Evolutionary conservation across 1,284 basidiomycete genomes (phyloP).

Genomic region (Ustilago sp.): DNA sequence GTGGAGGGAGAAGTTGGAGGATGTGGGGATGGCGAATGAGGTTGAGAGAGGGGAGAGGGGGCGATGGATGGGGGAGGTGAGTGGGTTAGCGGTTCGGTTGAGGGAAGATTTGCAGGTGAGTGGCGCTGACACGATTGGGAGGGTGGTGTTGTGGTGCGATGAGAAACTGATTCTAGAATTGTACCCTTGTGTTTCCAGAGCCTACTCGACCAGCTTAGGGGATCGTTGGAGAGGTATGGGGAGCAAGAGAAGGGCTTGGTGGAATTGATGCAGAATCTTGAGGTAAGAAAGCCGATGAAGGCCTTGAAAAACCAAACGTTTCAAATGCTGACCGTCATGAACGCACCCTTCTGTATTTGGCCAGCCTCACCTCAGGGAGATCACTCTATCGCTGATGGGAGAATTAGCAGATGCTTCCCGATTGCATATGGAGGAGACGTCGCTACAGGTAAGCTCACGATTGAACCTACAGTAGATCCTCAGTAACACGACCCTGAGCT

Average conservation of each 20-base stretch:
- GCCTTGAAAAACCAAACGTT: background rate
- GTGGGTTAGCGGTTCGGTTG: background rate
- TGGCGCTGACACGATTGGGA: background rate
- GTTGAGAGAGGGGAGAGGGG: conserved; percentile 19
- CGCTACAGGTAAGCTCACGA: conserved; percentile 18
- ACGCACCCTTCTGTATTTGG: background rate
- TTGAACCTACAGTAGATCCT: too few species aligned
- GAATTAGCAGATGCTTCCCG: background rate
- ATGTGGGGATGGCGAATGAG: background rate
- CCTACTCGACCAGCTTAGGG: conserved; percentile 1
- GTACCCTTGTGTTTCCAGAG: background rate
- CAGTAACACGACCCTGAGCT: background rate
- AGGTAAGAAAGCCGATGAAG: background rate
- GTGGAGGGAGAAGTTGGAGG: conserved; percentile 11
- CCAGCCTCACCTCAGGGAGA: conserved; percentile 15
- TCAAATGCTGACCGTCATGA: background rate
- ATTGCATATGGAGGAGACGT: conserved; percentile 4
- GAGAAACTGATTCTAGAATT: too few species aligned
- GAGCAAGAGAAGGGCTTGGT: conserved; percentile 9
- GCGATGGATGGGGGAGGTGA: conserved; percentile 12
- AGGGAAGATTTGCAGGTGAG: conserved; percentile 16
- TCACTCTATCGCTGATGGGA: background rate
- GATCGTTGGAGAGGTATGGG: background rate
- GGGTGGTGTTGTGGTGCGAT: too few species aligned
- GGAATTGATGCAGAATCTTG: conserved; percentile 1